A percentile compares a stretch with the other conserved stretches of the same genome.
Conservation (phyloP, 768 basidiomycete genomes). For the Russula vinacea region DNA sequence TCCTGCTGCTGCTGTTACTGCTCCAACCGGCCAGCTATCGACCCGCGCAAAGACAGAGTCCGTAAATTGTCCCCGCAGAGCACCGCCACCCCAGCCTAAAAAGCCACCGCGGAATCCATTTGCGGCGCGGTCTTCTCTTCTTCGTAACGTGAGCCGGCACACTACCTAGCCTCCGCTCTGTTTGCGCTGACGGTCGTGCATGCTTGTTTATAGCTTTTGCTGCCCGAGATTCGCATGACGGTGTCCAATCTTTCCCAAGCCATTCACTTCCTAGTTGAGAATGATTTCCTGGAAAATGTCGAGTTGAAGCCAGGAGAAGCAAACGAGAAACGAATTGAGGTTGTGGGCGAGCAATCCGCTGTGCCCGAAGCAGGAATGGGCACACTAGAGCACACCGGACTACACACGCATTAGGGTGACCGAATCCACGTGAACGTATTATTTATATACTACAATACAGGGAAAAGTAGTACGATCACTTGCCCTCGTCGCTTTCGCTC, state of each 20-base stretch:
- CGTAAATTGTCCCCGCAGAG: conserved; percentile 31
- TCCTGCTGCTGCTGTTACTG: not conserved
- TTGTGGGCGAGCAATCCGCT: conserved; percentile 40
- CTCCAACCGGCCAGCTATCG: not conserved
- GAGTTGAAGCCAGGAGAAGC: conserved; percentile 81
- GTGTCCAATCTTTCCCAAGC: conserved; percentile 91
- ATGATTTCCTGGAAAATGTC: conserved; percentile 78
- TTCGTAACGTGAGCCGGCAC: conserved; percentile 68
- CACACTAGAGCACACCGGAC: not conserved
- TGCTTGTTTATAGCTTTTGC: conserved; percentile 53
- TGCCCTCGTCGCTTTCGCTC: conserved; percentile 31
- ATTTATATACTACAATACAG: conserved; percentile 14
- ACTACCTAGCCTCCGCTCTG: conserved; percentile 12
- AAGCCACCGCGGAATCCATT: conserved; percentile 61
- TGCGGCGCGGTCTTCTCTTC: conserved; percentile 60
- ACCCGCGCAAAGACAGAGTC: conserved; percentile 13
- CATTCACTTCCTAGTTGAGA: conserved; percentile 84
- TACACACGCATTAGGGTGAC: not conserved
- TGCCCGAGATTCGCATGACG: conserved; percentile 83
- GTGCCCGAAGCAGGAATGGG: not conserved
- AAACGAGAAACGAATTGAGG: conserved; percentile 57
- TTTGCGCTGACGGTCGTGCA: not conserved
- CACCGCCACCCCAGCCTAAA: conserved; percentile 44
- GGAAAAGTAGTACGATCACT: conserved; percentile 17
- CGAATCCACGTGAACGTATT: not conserved